phyloP scores from a whole-genome alignment of 2,329 filamentous ascomycete species.

The Epichloe coenophiala region DNA sequence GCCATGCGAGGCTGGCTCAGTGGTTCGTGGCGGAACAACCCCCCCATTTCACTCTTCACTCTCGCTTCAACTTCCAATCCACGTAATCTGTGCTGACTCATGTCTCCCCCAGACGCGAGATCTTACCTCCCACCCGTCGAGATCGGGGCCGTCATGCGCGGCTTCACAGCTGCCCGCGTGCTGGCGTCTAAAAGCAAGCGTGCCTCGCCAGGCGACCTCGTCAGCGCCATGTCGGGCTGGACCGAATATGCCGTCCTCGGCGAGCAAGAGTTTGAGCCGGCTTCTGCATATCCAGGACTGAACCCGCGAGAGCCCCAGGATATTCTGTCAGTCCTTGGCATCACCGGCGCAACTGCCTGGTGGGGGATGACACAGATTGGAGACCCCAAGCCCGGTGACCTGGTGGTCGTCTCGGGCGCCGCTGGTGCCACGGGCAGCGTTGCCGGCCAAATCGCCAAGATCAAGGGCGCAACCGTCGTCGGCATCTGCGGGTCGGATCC shows the following conservation, averaged over 20 bases:
- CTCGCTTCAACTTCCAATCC: not conserved
- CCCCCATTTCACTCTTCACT: no score
- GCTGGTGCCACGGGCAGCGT: conserved; percentile 68
- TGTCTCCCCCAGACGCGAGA: conserved; percentile 22
- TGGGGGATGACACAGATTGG: conserved; percentile 60
- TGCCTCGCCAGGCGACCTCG: conserved; percentile 43
- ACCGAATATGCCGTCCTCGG: conserved; percentile 47
- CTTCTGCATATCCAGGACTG: conserved; percentile 26
- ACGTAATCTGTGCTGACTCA: not conserved
- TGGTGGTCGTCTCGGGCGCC: conserved; percentile 65
- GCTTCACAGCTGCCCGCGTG: conserved; percentile 44
- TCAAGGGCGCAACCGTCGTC: conserved; percentile 48
- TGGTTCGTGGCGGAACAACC: conserved; percentile 21
- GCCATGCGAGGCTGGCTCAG: conserved; percentile 66
- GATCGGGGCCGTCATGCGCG: conserved; percentile 57
- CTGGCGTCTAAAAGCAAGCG: conserved; percentile 43
- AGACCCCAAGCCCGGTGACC: conserved; percentile 53
- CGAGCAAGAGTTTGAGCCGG: conserved; percentile 34
- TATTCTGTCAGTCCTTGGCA: conserved; percentile 46
- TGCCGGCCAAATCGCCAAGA: conserved; percentile 65
- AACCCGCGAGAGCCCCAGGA: conserved; percentile 34
- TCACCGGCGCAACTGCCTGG: conserved; percentile 63
- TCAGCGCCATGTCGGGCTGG: conserved; percentile 47
- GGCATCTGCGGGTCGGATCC: conserved; percentile 54
- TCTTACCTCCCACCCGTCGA: conserved; percentile 57